Base-by-base conservation (phyloP, 2,329 filamentous ascomycete genomes). In the Fusarium mangiferae region DNA sequence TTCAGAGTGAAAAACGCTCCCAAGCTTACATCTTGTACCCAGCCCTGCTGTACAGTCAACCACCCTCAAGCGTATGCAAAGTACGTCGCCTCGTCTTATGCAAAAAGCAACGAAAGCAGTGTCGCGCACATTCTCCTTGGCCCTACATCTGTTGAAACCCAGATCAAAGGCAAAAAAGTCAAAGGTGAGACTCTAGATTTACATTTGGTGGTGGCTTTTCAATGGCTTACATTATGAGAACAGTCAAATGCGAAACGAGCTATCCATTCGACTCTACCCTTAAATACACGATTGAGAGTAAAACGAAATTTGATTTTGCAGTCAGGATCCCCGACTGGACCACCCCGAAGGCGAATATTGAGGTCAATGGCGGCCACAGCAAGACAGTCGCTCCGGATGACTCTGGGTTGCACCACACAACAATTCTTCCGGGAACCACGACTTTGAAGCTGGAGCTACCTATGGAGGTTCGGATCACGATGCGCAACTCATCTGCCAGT, bases 191-290 rank as follows among this genome's bases (percentile, higher is more conserved):
- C 15, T 44, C 42, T 44, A 24, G 42, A 24, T 17, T 12, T 18
- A 24, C 0, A 17, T 12, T 24, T 5, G 12, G 10, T 8, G 15
- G 20, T 18, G 1, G n/a, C 17, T 6, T 44, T 24, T 18, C 5
- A 4, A 8, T 12, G 10, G n/a, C 42, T 44, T 5, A 44, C n/a
- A 44, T 24, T 24, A 5, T 24, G 42, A 44, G 15, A 44, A 44
- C 12, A 24, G 42, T 13, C 10, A 44, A 24, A 6, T 44, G 42
- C n/a, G 7, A 44, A 44, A 24, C 42, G 6, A 44, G 42, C 10
- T 44, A 44, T 44, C 42, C 42, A 18, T 44, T 44, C 6, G 41
- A 18, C 7, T 44, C n/a, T 2, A 12, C 18, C 5, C 41, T 44
- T 12, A 24, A 44, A 18, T 24, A 44, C n/a, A 44, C n/a, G 41